Evolutionary conservation across 1,284 basidiomycete genomes (phyloP).

Genomic region (Peniophora sp.): DNA sequence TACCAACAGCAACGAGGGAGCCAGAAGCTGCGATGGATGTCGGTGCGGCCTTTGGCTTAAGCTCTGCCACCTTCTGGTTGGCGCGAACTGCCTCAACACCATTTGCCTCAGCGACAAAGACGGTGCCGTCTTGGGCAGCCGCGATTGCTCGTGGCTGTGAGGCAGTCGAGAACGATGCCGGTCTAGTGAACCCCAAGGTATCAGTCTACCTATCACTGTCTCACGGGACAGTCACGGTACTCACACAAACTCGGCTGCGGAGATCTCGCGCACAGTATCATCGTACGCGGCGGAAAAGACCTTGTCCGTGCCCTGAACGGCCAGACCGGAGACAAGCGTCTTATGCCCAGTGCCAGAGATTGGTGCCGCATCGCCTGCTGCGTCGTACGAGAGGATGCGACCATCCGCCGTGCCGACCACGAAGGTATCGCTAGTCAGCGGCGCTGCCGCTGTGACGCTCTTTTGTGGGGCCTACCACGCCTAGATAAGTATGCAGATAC

Average conservation of each 20-base stretch:
- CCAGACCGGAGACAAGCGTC: conserved; percentile 64
- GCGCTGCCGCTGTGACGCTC: conserved; percentile 60
- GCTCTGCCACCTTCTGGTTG: conserved; percentile 57
- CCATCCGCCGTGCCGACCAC: conserved; percentile 83
- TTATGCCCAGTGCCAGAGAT: conserved; percentile 66
- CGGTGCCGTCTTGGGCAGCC: conserved; percentile 50
- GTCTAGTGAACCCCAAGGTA: conserved; percentile 23
- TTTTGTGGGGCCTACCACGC: conserved; percentile 82
- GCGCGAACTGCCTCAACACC: conserved; percentile 61
- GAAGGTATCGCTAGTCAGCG: conserved; percentile 53
- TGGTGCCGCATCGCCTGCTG: conserved; percentile 34
- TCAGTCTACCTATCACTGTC: neutral
- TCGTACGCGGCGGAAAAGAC: conserved; percentile 76
- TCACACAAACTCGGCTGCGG: conserved; percentile 48
- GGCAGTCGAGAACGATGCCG: conserved; percentile 35
- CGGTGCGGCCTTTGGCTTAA: conserved; percentile 46
- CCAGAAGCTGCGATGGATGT: conserved; percentile 49
- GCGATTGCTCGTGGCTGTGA: conserved; percentile 75
- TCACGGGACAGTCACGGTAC: conserved; percentile 18
- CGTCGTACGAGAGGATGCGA: conserved; percentile 59
- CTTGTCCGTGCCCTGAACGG: conserved; percentile 38
- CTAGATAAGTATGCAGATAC: neutral
- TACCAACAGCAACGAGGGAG: conserved; percentile 61
- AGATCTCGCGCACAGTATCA: conserved; percentile 67
- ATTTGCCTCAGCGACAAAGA: conserved; percentile 66